Percentiles rank a stretch among this genome's conserved stretches.
Evolutionary conservation across 1,139 yeast species (phyloP).

Genomic region (Meyerozyma sp.): DNA sequence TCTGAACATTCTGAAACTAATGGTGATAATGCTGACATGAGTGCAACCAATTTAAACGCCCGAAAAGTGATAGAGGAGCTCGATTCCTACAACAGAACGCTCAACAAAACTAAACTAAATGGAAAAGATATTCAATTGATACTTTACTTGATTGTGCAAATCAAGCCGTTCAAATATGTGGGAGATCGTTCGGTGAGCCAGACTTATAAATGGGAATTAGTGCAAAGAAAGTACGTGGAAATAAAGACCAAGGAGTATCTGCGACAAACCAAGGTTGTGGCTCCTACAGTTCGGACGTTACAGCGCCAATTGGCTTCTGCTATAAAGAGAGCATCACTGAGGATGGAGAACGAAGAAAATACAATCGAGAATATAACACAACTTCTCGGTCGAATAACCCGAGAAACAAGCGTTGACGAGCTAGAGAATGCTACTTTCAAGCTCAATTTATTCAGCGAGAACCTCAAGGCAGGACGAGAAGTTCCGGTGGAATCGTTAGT

Average conservation of each 20-base stretch:
- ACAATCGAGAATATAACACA: neutral
- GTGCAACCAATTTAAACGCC: neutral
- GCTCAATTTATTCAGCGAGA: neutral
- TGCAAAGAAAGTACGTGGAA: neutral
- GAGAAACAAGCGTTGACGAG: neutral
- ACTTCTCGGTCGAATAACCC: neutral
- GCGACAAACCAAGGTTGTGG: neutral
- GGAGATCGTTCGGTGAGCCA: conserved; percentile 1
- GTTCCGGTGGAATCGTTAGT: neutral
- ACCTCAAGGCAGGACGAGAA: neutral
- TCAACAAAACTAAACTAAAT: neutral
- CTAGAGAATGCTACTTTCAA: neutral
- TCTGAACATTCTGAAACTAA: too few relatives aligned
- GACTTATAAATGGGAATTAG: neutral
- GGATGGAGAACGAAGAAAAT: neutral
- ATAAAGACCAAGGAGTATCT: neutral
- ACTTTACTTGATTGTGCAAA: neutral
- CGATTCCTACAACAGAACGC: neutral
- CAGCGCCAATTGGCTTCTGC: neutral
- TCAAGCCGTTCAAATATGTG: neutral
- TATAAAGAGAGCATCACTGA: neutral
- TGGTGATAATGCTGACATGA: too few relatives aligned
- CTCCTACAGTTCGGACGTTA: neutral
- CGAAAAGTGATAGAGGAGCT: neutral
- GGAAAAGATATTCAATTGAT: neutral